phyloP scores from a whole-genome alignment of 139 green algal genomes.

The Spirogloea muscicola region DNA sequence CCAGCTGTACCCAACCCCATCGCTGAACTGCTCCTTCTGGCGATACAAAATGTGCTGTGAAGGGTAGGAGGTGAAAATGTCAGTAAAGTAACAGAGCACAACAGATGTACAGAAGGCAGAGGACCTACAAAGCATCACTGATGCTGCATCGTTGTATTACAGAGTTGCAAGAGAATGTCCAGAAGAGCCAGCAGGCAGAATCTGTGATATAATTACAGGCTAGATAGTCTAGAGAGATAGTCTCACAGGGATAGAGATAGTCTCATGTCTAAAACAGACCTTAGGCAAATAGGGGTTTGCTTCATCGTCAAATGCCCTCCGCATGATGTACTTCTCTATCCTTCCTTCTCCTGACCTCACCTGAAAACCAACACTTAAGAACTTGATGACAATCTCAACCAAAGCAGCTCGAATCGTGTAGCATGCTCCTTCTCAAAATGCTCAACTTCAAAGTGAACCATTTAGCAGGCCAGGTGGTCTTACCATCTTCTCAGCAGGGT shows the following conservation, averaged over 20 bases:
- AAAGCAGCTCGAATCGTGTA: too few species aligned
- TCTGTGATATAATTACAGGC: neutral
- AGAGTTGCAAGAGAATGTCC: neutral
- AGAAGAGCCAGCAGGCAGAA: neutral
- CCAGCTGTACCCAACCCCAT: slow-evolving; percentile 87
- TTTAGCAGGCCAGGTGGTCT: neutral
- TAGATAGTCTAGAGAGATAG: too few species aligned
- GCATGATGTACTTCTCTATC: slow-evolving; percentile 96
- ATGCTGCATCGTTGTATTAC: neutral
- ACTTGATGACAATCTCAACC: too few species aligned
- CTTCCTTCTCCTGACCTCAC: slow-evolving; percentile 22
- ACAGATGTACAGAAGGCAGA: neutral
- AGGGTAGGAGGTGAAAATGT: neutral
- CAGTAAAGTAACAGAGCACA: neutral
- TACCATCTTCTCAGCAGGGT: slow-evolving; percentile 71
- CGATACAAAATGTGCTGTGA: slow-evolving; percentile 53
- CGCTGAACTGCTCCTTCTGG: slow-evolving; percentile 99
- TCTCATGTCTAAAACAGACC: neutral
- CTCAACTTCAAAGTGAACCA: too few species aligned
- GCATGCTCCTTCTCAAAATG: too few species aligned
- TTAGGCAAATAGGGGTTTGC: slow-evolving; percentile 83
- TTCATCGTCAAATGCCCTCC: slow-evolving; percentile 91
- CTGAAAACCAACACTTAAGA: too few species aligned
- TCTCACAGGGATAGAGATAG: too few species aligned
- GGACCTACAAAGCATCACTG: neutral